Percentiles rank a stretch among this genome's conserved stretches.
phyloP scores from a whole-genome alignment of 2,329 filamentous ascomycete species.

The Fusarium nelsonii region DNA sequence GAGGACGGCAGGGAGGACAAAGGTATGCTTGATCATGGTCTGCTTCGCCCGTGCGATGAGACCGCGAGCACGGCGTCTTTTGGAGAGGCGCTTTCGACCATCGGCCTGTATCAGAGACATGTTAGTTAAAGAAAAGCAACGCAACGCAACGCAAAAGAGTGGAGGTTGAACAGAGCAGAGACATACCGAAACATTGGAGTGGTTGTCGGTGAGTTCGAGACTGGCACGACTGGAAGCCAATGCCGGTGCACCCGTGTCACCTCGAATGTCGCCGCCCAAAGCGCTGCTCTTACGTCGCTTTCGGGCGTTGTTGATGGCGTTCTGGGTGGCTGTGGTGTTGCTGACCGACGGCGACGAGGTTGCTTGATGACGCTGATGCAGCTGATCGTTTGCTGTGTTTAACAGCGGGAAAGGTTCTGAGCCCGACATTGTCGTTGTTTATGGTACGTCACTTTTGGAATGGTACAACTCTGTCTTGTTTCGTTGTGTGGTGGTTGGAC shows the following conservation, averaged over 20 bases:
- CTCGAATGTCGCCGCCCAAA: constrained; percentile 65
- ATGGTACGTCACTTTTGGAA: neutral
- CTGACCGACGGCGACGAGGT: constrained; percentile 25
- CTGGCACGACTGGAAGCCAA: constrained; percentile 66
- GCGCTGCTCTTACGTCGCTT: constrained; percentile 69
- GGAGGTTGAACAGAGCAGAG: neutral
- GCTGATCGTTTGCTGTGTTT: constrained; percentile 63
- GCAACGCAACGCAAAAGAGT: neutral
- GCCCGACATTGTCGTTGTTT: constrained; percentile 54
- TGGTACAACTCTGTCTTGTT: constrained; percentile 1
- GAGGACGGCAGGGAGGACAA: constrained; percentile 75
- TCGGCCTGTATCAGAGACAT: constrained; percentile 34
- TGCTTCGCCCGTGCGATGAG: constrained; percentile 62
- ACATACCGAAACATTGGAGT: constrained; percentile 34
- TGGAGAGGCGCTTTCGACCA: constrained; percentile 60
- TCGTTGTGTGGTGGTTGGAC: constrained; percentile 10
- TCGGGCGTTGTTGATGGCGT: constrained; percentile 56
- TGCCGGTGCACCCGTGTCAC: constrained; percentile 68
- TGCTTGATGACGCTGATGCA: constrained; percentile 54
- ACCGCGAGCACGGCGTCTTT: constrained; percentile 68
- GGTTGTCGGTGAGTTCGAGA: constrained; percentile 50
- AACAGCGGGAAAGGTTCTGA: constrained; percentile 69
- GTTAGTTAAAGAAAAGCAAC: constrained; percentile 22
- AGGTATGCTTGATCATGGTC: constrained; percentile 71
- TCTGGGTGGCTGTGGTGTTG: constrained; percentile 40